Evolutionary conservation across 1,139 yeast genomes (phyloP).

Genomic region (Kodamaea sp.): DNA sequence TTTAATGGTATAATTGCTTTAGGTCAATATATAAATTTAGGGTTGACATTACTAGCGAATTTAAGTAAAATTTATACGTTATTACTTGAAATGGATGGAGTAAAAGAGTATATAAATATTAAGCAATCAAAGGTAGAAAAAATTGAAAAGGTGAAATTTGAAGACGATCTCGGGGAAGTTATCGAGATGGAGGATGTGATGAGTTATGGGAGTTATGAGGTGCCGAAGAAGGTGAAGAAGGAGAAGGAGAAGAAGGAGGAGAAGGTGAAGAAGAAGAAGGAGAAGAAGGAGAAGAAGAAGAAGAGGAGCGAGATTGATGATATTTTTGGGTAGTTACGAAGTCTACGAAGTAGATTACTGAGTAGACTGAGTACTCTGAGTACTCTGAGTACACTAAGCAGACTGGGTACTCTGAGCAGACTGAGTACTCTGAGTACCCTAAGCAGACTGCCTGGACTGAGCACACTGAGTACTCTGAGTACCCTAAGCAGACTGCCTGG

Average conservation of each 20-base stretch:
- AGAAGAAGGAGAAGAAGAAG: conserved; percentile 33
- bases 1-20: conserved; percentile 67
- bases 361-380: not conserved
- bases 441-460: not conserved
- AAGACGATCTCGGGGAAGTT: conserved; percentile 28
- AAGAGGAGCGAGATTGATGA: conserved; percentile 54
- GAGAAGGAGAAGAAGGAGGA: conserved; percentile 9
- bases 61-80: conserved; percentile 45
- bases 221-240: conserved; percentile 4
- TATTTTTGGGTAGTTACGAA: conserved; percentile 44
- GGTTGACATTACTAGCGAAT: conserved; percentile 62
- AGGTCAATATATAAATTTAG: conserved; percentile 76
- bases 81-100: conserved; percentile 25
- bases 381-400: not conserved
- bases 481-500: not conserved
- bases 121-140: conserved; percentile 7
- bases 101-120: conserved; percentile 3
- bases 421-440: no score
- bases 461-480: not conserved
- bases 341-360: not conserved
- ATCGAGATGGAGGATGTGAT: conserved; percentile 11
- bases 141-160: conserved; percentile 5
- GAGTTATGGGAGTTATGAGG: not conserved
- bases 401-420: not conserved
- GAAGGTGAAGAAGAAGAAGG: conserved; percentile 4